phyloP scores from a whole-genome alignment of 352 stramenopile genomes.

The Phytophthora sansomeana region DNA sequence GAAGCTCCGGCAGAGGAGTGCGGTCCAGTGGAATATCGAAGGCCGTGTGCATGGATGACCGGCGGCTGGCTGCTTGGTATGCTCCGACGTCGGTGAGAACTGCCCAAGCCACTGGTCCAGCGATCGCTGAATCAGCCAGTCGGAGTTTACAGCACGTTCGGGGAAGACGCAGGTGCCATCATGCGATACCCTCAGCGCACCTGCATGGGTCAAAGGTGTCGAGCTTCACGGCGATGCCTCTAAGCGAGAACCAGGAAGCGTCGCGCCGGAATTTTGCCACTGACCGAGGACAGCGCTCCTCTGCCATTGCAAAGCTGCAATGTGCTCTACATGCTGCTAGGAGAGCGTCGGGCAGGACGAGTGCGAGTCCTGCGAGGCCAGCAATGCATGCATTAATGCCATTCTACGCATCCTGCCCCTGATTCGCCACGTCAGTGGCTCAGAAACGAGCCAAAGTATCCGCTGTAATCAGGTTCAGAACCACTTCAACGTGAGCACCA shows the following conservation, averaged over 20 bases:
- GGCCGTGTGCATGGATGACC: not conserved
- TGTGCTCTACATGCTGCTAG: too few relatives aligned
- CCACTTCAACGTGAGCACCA: conserved; percentile 12
- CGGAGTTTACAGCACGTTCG: conserved; percentile 7
- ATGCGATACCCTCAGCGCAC: not conserved
- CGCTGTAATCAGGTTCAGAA: conserved; percentile 15
- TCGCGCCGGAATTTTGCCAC: conserved; percentile 3
- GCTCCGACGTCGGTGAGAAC: conserved; percentile 5
- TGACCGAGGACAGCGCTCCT: not conserved
- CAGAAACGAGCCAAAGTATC: conserved; percentile 25
- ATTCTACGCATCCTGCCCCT: not conserved
- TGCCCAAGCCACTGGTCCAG: not conserved
- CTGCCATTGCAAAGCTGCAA: not conserved
- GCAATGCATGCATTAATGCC: too few relatives aligned
- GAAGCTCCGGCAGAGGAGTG: conserved; percentile 11
- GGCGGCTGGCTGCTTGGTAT: not conserved
- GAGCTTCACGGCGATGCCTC: not conserved
- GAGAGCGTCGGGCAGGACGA: too few relatives aligned
- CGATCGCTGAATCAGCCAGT: not conserved
- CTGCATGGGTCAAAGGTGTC: too few relatives aligned
- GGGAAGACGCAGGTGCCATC: conserved; percentile 16
- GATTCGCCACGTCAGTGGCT: conserved; percentile 21
- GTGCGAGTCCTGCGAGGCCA: too few relatives aligned
- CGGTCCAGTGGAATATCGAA: conserved; percentile 33
- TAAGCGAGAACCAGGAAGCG: not conserved